These are phyloP conservation scores for Xylariaceae sp. DNA, from an alignment of 2,329 filamentous ascomycete species.

Conservation along the genomic window DNA sequence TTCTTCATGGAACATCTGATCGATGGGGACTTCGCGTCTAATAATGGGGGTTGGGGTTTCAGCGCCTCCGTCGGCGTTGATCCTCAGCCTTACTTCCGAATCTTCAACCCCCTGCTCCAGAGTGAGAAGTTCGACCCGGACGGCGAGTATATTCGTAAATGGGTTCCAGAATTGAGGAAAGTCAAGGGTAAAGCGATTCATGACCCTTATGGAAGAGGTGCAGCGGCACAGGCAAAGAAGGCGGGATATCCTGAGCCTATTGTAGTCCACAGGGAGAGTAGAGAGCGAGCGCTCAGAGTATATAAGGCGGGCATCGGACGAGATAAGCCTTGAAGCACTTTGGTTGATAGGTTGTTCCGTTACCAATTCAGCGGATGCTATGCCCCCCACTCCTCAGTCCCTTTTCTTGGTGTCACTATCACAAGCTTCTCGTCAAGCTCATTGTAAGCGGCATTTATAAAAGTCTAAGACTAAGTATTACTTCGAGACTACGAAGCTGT, in stretches of 20 bases:
- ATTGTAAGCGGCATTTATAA: no score
- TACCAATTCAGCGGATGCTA: not conserved
- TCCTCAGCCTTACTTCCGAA: slow-evolving; percentile 87
- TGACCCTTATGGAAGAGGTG: slow-evolving; percentile 76
- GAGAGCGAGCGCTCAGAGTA: slow-evolving; percentile 69
- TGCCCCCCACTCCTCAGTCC: not conserved
- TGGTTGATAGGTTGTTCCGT: not conserved
- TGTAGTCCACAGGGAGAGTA: slow-evolving; percentile 73
- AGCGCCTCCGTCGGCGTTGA: slow-evolving; percentile 66
- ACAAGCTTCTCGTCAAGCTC: no score
- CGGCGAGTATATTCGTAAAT: slow-evolving; percentile 81
- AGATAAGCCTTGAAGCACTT: slow-evolving; percentile 45
- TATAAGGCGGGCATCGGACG: slow-evolving; percentile 71
- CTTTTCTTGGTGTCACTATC: no score
- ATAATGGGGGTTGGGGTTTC: slow-evolving; percentile 70
- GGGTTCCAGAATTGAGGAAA: slow-evolving; percentile 75
- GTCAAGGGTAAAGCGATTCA: slow-evolving; percentile 75
- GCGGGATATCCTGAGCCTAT: slow-evolving; percentile 76
- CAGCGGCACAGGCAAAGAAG: slow-evolving; percentile 62
- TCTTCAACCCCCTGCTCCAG: slow-evolving; percentile 86
- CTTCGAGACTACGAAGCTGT: no score
- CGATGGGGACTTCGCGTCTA: slow-evolving; percentile 80
- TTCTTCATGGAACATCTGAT: slow-evolving; percentile 84
- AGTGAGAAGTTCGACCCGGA: slow-evolving; percentile 83
- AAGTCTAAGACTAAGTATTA: no score